Percentiles rank a stretch among this genome's conserved stretches.
phyloP scores from a whole-genome alignment of 805 yeast species.

The Pichia thaimueangensis region DNA sequence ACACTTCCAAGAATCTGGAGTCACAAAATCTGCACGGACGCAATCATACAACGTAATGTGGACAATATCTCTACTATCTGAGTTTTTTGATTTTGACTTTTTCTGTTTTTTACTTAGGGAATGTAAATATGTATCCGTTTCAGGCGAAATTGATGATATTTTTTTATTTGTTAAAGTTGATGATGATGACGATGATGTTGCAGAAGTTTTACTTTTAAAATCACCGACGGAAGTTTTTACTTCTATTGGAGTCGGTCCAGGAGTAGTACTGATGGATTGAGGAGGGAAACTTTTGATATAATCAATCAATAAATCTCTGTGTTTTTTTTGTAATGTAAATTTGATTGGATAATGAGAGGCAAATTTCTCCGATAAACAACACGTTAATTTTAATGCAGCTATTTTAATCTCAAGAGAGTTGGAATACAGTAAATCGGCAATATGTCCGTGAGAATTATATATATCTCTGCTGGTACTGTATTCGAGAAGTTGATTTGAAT shows the following conservation, averaged over 20 bases:
- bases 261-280: conserved; percentile 29
- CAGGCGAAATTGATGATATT: conserved; percentile 2
- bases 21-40: conserved; percentile 27
- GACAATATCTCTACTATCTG: conserved; percentile 12
- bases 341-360: conserved; percentile 39
- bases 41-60: conserved; percentile 27
- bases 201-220: conserved; percentile 19
- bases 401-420: conserved; percentile 55
- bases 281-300: conserved; percentile 40
- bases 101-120: conserved; percentile 9
- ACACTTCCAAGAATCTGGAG: conserved; percentile 52
- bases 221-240: conserved; percentile 9
- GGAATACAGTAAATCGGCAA: conserved; percentile 51
- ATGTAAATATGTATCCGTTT: conserved; percentile 1
- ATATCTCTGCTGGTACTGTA: conserved; percentile 62
- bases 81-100: conserved; percentile 10
- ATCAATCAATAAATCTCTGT: conserved; percentile 42
- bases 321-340: conserved; percentile 37
- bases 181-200: no score
- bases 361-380: conserved; percentile 59
- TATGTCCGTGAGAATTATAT: conserved; percentile 59
- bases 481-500: conserved; percentile 57
- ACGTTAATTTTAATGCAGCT: conserved; percentile 43
- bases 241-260: conserved; percentile 15
- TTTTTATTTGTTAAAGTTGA: no score